Evolutionary conservation across 2,329 filamentous ascomycete genomes (phyloP).

Genomic region (Xylaria sp.): DNA sequence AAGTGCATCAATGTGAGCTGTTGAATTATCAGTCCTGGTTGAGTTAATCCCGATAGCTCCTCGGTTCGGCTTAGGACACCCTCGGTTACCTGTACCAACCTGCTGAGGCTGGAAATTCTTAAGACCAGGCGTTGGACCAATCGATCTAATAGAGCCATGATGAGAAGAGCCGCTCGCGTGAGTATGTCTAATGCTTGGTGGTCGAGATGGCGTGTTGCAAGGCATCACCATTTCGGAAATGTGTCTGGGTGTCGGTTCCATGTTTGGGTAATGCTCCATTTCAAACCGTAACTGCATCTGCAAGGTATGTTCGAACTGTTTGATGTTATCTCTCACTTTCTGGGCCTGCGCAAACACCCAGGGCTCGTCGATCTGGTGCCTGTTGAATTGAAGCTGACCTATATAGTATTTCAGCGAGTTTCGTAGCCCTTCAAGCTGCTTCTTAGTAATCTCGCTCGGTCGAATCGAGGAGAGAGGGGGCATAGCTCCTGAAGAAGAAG

Average conservation of each 20-base stretch:
- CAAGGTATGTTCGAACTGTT: constrained; percentile 63
- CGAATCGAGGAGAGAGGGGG: constrained; percentile 68
- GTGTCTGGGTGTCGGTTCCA: constrained; percentile 34
- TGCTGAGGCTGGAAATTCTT: constrained; percentile 36
- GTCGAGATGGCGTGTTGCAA: constrained; percentile 42
- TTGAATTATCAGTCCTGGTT: constrained; percentile 38
- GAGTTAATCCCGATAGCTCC: constrained; percentile 45
- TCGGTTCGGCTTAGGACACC: constrained; percentile 31
- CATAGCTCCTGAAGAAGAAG: constrained; percentile 35
- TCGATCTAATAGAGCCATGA: constrained; percentile 39
- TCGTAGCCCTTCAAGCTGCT: constrained; percentile 64
- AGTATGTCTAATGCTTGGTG: constrained; percentile 43
- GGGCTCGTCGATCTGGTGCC: constrained; percentile 67
- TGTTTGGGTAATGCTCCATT: constrained; percentile 33
- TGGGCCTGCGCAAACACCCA: constrained; percentile 45
- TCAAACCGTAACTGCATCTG: constrained; percentile 46
- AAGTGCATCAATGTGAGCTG: constrained; percentile 39
- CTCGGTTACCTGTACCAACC: constrained; percentile 31
- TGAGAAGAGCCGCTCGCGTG: constrained; percentile 39
- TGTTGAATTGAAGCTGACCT: constrained; percentile 69
- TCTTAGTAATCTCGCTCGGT: constrained; percentile 69
- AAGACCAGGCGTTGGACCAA: constrained; percentile 24
- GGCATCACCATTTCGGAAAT: constrained; percentile 23
- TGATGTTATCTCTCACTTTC: constrained; percentile 58
- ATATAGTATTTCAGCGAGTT: constrained; percentile 65